phyloP scores from a whole-genome alignment of 2,329 filamentous ascomycete species.

The Ophiostoma australiae region DNA sequence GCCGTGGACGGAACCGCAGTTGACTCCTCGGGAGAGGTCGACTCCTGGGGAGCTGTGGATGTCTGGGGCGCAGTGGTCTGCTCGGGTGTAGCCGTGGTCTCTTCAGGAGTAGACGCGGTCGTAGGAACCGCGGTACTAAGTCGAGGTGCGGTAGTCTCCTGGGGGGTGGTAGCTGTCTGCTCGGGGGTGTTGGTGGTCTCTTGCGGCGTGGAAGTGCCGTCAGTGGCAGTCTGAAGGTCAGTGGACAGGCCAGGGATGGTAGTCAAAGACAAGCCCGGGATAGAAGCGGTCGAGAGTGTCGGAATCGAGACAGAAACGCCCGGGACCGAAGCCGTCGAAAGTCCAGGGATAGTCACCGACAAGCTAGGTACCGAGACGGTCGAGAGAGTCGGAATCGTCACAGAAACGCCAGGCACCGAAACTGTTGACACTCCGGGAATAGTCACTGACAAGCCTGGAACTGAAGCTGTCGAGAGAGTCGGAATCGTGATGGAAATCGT shows the following conservation, averaged over 20 bases:
- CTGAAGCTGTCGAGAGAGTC: not conserved
- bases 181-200: too few relatives aligned
- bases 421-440: not conserved
- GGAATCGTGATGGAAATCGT: too few relatives aligned
- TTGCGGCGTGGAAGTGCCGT: too few relatives aligned
- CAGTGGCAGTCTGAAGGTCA: not conserved
- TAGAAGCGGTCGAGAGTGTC: not conserved
- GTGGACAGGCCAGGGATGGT: not conserved
- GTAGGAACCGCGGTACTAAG: too few relatives aligned
- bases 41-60: not conserved
- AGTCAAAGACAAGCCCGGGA: not conserved
- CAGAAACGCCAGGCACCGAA: not conserved
- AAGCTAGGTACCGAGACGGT: not conserved
- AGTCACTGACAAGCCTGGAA: not conserved
- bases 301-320: not conserved
- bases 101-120: not conserved
- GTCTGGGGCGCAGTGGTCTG: not conserved
- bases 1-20: not conserved
- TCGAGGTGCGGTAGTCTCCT: not conserved
- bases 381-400: not conserved
- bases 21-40: not conserved
- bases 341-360: not conserved
- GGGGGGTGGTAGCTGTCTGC: not conserved
- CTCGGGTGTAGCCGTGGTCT: not conserved
- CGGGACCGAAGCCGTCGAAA: not conserved